Conservation (phyloP, 2,329 filamentous ascomycete species). For the Pseudocercospora eumusae region DNA sequence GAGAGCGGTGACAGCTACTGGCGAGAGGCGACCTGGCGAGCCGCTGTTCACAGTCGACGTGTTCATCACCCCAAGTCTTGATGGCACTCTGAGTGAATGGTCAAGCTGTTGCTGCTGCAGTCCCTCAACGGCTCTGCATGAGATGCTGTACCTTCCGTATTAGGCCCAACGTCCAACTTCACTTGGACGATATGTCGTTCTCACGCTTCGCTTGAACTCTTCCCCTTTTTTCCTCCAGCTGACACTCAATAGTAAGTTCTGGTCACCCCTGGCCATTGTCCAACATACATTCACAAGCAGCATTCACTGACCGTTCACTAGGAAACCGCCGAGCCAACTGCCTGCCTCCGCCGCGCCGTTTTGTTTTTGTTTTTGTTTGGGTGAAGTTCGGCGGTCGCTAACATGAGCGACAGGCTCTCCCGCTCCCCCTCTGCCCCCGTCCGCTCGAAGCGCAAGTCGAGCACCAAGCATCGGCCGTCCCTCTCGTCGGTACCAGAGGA, state of each 20-base stretch:
- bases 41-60: neutral
- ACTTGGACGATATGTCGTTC: conserved; percentile 3
- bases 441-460: neutral
- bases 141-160: neutral
- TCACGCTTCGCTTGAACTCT: conserved; percentile 1
- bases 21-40: neutral
- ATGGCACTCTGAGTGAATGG: neutral
- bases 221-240: conserved; percentile 7
- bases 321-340: conserved; percentile 7
- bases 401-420: conserved; percentile 19
- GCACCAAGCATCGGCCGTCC: conserved; percentile 5
- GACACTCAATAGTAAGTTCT: conserved; percentile 15
- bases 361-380: conserved; percentile 12
- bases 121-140: neutral
- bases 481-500: conserved; percentile 7
- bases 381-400: conserved; percentile 16
- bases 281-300: neutral
- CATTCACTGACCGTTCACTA: conserved; percentile 14
- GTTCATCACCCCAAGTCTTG: neutral
- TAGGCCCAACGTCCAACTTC: neutral
- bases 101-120: neutral
- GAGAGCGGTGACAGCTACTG: neutral
- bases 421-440: neutral
- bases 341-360: conserved; percentile 2
- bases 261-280: neutral